A percentile compares a stretch with the other conserved stretches of the same genome.
Conservation (phyloP, 1,139 yeast species). For the Sugiyamaella pinicola region DNA sequence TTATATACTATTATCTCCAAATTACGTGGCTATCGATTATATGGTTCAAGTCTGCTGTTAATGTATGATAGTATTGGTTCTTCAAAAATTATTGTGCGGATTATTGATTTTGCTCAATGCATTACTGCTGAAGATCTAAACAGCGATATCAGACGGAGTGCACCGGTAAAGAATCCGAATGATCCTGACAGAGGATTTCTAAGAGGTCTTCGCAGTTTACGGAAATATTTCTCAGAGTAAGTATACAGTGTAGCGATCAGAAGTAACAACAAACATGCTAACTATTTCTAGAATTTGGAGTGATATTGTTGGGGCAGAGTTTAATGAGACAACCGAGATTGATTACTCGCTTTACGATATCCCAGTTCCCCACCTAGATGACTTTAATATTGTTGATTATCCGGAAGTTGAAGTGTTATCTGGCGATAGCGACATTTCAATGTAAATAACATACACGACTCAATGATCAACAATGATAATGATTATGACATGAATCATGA, state of each 20-base stretch:
- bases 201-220: constrained; percentile 72
- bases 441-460: constrained; percentile 20
- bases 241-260: constrained; percentile 1
- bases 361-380: constrained; percentile 25
- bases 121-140: constrained; percentile 66
- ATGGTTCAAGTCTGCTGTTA: constrained; percentile 84
- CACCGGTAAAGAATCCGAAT: constrained; percentile 70
- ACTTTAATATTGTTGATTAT: constrained; percentile 27
- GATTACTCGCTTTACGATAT: constrained; percentile 22
- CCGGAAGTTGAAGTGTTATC: constrained; percentile 15
- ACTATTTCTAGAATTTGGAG: constrained; percentile 30
- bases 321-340: constrained; percentile 21
- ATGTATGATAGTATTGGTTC: constrained; percentile 74
- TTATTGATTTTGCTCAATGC: constrained; percentile 96
- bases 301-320: constrained; percentile 32
- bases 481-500: constrained; percentile 3
- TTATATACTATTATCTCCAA: constrained; percentile 56
- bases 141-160: constrained; percentile 44
- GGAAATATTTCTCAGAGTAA: constrained; percentile 52
- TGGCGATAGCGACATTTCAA: constrained; percentile 22
- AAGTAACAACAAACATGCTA: constrained; percentile 2
- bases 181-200: constrained; percentile 80
- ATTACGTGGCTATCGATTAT: constrained; percentile 80
- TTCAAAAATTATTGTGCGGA: constrained; percentile 55
- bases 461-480: too few species aligned